Conservation (phyloP, 2,329 filamentous ascomycete species). For the Tolypocladium ophioglossoides region DNA sequence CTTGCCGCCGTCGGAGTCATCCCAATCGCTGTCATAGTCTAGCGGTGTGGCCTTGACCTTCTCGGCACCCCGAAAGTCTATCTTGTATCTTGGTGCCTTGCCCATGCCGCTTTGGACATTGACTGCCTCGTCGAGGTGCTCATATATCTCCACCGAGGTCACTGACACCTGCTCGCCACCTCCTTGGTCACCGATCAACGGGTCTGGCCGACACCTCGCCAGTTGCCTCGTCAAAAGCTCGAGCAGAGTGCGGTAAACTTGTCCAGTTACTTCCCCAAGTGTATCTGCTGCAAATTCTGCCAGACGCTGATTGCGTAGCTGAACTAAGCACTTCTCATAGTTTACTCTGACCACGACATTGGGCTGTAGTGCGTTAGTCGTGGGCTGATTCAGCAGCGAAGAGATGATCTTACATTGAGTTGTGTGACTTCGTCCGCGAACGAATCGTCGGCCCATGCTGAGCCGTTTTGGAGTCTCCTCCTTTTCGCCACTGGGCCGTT, state of each 20-base stretch:
- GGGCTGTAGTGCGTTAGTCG: constrained; percentile 38
- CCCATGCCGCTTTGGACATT: constrained; percentile 49
- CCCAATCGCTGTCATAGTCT: constrained; percentile 22
- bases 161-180: constrained; percentile 23
- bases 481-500: constrained; percentile 35
- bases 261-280: constrained; percentile 62
- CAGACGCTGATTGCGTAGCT: constrained; percentile 69
- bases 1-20: constrained; percentile 19
- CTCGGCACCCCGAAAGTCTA: constrained; percentile 36
- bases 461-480: constrained; percentile 42
- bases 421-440: constrained; percentile 29
- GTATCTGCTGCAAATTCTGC: constrained; percentile 60
- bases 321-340: constrained; percentile 73
- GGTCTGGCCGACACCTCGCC: constrained; percentile 53
- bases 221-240: constrained; percentile 59
- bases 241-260: constrained; percentile 68
- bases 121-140: constrained; percentile 39
- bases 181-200: constrained; percentile 23
- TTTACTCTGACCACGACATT: constrained; percentile 71
- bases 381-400: background rate
- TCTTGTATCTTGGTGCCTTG: constrained; percentile 35
- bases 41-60: constrained; percentile 31
- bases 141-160: constrained; percentile 46
- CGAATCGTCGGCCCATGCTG: constrained; percentile 13
- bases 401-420: constrained; percentile 38